Evolutionary conservation across 1,284 basidiomycete genomes (phyloP).

Genomic region (Takashimella koratensis): DNA sequence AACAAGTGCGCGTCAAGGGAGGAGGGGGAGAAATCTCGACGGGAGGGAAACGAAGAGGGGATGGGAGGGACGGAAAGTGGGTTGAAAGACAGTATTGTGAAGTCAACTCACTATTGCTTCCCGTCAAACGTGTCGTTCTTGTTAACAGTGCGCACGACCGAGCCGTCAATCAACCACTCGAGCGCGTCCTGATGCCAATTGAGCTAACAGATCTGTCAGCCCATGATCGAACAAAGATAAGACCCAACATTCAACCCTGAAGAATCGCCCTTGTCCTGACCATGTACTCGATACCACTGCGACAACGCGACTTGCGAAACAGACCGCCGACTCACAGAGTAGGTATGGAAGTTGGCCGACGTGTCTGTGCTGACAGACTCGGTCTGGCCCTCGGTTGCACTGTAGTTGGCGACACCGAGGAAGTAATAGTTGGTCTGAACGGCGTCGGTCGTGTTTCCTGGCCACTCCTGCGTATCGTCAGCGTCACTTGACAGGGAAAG

Average conservation of each 20-base stretch:
- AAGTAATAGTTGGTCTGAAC: conserved; percentile 69
- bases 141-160: conserved; percentile 63
- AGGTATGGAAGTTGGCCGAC: conserved; percentile 68
- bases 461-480: conserved; percentile 49
- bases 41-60: too few species aligned
- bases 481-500: background rate
- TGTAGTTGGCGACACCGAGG: conserved; percentile 60
- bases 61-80: background rate
- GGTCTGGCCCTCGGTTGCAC: conserved; percentile 36
- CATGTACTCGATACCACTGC: too few species aligned
- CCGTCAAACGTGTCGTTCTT: conserved; percentile 57
- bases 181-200: conserved; percentile 71
- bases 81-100: background rate
- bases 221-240: too few species aligned
- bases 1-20: background rate
- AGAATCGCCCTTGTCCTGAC: background rate
- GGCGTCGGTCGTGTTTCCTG: conserved; percentile 53
- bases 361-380: conserved; percentile 59
- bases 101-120: conserved; percentile 28
- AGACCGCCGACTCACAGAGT: conserved; percentile 63
- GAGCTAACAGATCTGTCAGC: conserved; percentile 51
- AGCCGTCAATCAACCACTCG: conserved; percentile 66
- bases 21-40: too few species aligned
- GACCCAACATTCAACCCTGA: too few species aligned
- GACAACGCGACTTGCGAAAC: too few species aligned